These are phyloP conservation scores for Hyaloscypha variabilis DNA, from an alignment of 495 filamentous ascomycete species.

Conservation along the genomic window DNA sequence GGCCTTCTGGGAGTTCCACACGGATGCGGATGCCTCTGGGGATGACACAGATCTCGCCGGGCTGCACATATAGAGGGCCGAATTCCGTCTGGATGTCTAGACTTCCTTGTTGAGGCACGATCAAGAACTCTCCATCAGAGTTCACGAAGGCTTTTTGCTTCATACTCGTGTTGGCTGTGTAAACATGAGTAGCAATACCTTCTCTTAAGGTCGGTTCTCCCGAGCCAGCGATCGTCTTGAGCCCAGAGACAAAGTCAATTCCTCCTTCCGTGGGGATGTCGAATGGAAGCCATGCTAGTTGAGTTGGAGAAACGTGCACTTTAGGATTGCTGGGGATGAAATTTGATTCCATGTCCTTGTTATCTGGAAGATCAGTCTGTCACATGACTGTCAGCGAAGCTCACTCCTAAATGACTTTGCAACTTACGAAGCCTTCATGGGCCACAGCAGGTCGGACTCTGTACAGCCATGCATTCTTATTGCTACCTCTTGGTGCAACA, in stretches of 20 bases:
- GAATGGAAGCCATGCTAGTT: constrained; percentile 73
- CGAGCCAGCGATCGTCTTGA: constrained; percentile 65
- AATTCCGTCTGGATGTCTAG: constrained; percentile 75
- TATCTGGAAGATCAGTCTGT: constrained; percentile 51
- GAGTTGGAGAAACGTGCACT: constrained; percentile 62
- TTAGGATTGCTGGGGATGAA: constrained; percentile 59
- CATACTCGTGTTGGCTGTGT: constrained; percentile 68
- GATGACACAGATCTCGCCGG: constrained; percentile 73
- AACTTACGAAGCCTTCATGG: constrained; percentile 51
- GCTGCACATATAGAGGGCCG: constrained; percentile 64
- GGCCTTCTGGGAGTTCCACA: constrained; percentile 62
- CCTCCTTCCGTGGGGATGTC: constrained; percentile 54
- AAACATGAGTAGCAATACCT: constrained; percentile 69
- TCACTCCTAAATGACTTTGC: constrained; percentile 13
- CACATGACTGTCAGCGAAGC: constrained; percentile 33
- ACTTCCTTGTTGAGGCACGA: constrained; percentile 68
- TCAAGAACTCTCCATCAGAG: constrained; percentile 73
- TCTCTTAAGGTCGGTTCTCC: constrained; percentile 69
- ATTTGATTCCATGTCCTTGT: constrained; percentile 35
- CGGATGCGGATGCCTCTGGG: constrained; percentile 68
- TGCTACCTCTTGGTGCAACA: constrained; percentile 67
- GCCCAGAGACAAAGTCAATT: constrained; percentile 66
- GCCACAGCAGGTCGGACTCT: constrained; percentile 66
- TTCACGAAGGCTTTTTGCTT: constrained; percentile 66
- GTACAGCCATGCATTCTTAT: constrained; percentile 75